A percentile compares a stretch with the other conserved stretches of the same genome.
Evolutionary conservation across 1,139 yeast genomes (phyloP).

Genomic region (Torulaspora pretoriensis): DNA sequence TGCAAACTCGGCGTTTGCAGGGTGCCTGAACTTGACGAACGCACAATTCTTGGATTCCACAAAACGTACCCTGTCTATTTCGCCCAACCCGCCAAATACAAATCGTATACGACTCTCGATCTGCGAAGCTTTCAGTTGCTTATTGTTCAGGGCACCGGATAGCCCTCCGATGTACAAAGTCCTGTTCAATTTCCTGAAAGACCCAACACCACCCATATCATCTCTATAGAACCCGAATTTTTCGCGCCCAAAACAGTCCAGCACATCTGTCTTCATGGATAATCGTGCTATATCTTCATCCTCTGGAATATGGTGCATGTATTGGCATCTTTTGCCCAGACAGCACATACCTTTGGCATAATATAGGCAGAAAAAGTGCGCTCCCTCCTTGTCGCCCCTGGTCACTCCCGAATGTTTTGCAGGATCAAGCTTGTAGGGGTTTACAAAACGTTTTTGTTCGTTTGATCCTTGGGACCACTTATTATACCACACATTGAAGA

Average conservation of each 20-base stretch:
- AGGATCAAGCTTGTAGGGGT: constrained; percentile 55
- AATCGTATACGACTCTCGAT: constrained; percentile 38
- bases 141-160: constrained; percentile 33
- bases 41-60: constrained; percentile 66
- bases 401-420: constrained; percentile 72
- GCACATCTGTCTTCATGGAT: constrained; percentile 48
- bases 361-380: constrained; percentile 62
- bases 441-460: constrained; percentile 45
- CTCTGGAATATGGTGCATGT: constrained; percentile 71
- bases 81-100: constrained; percentile 73
- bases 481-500: constrained; percentile 82
- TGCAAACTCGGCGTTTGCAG: constrained; percentile 83
- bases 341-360: constrained; percentile 89
- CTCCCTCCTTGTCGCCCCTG: constrained; percentile 47
- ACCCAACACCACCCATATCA: constrained; percentile 94
- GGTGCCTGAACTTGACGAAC: constrained; percentile 67
- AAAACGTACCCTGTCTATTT: constrained; percentile 63
- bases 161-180: constrained; percentile 79
- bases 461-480: constrained; percentile 72
- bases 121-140: constrained; percentile 25
- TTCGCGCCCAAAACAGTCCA: constrained; percentile 90
- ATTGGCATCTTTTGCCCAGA: constrained; percentile 70
- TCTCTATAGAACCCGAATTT: constrained; percentile 78
- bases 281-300: constrained; percentile 41
- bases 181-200: constrained; percentile 62